phyloP scores from a whole-genome alignment of 148 eudicot species.

The Dianthus caryophyllus region DNA sequence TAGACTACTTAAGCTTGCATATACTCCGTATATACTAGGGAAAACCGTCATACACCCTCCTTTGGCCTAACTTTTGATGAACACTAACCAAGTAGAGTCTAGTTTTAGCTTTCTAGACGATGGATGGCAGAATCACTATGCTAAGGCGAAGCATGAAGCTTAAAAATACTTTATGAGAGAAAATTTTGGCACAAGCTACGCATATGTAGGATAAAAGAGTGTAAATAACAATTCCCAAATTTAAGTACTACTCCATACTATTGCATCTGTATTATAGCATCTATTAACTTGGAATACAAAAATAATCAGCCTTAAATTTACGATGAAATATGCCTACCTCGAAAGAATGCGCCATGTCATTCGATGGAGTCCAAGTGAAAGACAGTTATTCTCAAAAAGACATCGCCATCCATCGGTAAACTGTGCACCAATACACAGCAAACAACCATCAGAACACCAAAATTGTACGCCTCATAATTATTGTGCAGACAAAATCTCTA shows the following conservation, averaged over 20 bases:
- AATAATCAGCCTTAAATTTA: background rate
- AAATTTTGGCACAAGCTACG: background rate
- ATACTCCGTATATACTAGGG: background rate
- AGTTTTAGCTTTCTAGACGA: background rate
- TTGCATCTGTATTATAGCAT: too few species aligned
- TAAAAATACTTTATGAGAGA: background rate
- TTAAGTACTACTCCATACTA: background rate
- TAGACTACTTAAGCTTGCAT: background rate
- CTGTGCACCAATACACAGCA: background rate
- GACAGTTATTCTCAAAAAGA: background rate
- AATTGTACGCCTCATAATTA: background rate
- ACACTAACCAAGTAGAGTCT: background rate
- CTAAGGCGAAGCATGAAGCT: background rate
- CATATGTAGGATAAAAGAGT: background rate
- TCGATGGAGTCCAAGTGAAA: conserved; percentile 3
- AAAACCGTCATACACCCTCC: background rate
- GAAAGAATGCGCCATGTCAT: background rate
- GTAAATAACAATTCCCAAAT: background rate
- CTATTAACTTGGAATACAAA: background rate
- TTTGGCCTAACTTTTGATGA: background rate
- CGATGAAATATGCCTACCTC: background rate
- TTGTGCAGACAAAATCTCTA: background rate
- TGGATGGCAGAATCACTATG: background rate
- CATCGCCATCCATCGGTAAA: background rate
- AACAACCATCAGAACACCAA: conserved; percentile 10